phyloP scores from a whole-genome alignment of 2,329 filamentous ascomycete genomes.

The Alternaria postmessia region DNA sequence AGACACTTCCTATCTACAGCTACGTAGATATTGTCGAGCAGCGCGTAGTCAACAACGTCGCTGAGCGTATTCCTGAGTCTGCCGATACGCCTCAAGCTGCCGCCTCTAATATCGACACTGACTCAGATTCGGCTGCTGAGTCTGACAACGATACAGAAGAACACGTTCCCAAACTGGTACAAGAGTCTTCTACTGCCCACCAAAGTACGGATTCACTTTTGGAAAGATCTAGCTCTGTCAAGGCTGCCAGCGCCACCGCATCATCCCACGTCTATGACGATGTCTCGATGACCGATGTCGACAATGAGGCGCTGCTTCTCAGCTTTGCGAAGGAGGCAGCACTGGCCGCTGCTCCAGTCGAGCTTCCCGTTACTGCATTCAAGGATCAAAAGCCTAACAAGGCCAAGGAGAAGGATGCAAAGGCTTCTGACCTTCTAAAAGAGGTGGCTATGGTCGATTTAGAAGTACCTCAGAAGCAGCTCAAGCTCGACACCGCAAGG shows the following conservation, averaged over 20 bases:
- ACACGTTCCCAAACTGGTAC: background rate
- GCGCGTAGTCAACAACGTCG: too few relatives aligned
- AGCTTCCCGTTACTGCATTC: background rate
- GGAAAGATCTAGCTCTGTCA: fast-evolving
- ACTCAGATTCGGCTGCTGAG: background rate
- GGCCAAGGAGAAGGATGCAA: background rate
- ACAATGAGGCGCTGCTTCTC: background rate
- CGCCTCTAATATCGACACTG: background rate
- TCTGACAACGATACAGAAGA: background rate
- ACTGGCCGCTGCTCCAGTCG: background rate
- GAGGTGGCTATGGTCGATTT: background rate
- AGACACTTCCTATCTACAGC: background rate
- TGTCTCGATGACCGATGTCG: background rate
- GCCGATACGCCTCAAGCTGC: background rate
- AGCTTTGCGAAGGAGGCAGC: background rate
- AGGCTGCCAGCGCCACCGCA: background rate
- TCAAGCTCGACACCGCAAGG: too few relatives aligned
- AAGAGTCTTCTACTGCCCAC: background rate
- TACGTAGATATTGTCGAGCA: background rate
- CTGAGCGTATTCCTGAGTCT: too few relatives aligned
- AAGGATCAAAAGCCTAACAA: background rate
- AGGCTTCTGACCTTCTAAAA: background rate
- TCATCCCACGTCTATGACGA: background rate
- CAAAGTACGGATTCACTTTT: background rate
- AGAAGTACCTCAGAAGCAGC: background rate